These are phyloP conservation scores for Garcia nutans DNA, from an alignment of 345 rosid species.

Conservation along the genomic window DNA sequence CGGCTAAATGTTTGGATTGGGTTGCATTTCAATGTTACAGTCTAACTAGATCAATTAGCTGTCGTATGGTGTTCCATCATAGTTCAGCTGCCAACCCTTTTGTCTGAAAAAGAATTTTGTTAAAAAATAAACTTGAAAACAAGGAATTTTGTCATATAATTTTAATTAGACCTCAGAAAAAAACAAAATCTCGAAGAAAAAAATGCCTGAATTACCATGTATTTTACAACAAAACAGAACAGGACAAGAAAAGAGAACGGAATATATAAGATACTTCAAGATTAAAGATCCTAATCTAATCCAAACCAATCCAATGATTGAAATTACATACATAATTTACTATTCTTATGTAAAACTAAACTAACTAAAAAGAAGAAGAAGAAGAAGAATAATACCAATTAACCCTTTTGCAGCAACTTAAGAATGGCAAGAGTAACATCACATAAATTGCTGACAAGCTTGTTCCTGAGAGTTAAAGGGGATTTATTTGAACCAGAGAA, in stretches of 20 bases:
- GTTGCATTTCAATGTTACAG: too few relatives aligned
- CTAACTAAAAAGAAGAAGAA: background rate
- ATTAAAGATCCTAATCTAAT: background rate
- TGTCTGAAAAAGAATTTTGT: background rate
- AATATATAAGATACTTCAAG: background rate
- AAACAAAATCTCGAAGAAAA: too few relatives aligned
- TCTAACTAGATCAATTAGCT: background rate
- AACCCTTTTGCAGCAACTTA: conserved; percentile 36
- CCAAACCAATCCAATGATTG: too few relatives aligned
- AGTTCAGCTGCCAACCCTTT: background rate
- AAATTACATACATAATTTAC: too few relatives aligned
- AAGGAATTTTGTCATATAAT: background rate
- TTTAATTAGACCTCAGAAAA: too few relatives aligned
- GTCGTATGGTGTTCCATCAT: background rate
- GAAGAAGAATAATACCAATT: background rate
- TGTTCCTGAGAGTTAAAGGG: conserved; percentile 53
- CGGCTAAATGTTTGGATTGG: too few relatives aligned
- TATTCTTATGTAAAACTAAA: background rate
- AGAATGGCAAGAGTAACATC: conserved; percentile 70
- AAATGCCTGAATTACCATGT: background rate
- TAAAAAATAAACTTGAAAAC: background rate
- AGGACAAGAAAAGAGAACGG: background rate
- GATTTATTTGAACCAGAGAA: conserved; percentile 39
- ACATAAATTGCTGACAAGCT: conserved; percentile 48
- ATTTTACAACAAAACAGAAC: background rate